Evolutionary conservation across 495 filamentous ascomycete species (phyloP), one percentile per base, ranked within the genome.

Genomic region (Arthonia radiata): DNA sequence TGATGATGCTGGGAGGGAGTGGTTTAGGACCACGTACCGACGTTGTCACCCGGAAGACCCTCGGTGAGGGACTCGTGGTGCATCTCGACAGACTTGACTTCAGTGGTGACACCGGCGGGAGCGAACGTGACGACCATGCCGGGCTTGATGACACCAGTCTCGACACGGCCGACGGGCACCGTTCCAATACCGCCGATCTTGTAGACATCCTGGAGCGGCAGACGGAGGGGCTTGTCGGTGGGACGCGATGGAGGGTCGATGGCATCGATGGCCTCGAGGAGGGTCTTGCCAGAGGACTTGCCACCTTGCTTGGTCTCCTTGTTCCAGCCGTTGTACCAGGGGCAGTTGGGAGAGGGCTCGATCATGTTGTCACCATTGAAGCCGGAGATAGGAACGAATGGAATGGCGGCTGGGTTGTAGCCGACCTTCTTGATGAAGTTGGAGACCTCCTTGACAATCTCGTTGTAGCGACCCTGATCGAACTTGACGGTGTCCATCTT

Each of bases 401-500:
- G 71, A 54, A 93, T 81, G 41, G 54, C 50, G 75, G 92, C 93
- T 59, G 86, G 86, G 73, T 93, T 93, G 77, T 80, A 97, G 57
- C 86, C 86, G 56, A 97, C 86, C 79, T 97, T 97, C 83, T 94
- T 97, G 75, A 97, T 97, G 69, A 97, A 97, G 71, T 72, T 77
- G 65, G 82, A 83, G 41, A 82, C 92, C 68, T 97, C 89, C 76
- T 93, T 94, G 67, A 97, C 79, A 53, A 97, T 97, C 56, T 97
- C 86, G 47, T 89, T 64, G 77, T 63, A 97, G 57, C 86, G 83
- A 31, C 70, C 61, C 71, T 93, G 73, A 46, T 71, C 71, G 86
- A 86, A 97, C 57, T 92, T 79, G 66, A 76, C 71, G 53, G 83
- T 94, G 71, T 97, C 86, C 86, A 97, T 97, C 77, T 97, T 97